Percentiles rank a stretch among this genome's conserved stretches.
Evolutionary conservation across 2,329 filamentous ascomycete genomes (phyloP).

Genomic region (Ustulina deusta): DNA sequence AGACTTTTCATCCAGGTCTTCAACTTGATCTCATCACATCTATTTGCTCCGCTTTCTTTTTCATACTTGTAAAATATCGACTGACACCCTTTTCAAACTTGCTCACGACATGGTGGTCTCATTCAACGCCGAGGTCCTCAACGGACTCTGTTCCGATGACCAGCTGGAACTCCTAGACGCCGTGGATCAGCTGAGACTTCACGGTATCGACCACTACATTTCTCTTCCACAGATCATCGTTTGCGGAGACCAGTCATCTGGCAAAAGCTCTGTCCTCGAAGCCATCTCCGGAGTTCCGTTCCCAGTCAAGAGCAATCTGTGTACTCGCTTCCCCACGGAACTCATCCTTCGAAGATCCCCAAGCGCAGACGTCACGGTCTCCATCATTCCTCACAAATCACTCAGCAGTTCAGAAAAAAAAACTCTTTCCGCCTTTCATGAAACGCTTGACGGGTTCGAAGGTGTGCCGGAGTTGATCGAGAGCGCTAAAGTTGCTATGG

Average conservation of each 20-base stretch:
- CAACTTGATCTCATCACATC: background rate
- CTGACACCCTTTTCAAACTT: too few relatives aligned
- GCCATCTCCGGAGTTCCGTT: constrained; percentile 73
- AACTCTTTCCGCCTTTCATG: constrained; percentile 38
- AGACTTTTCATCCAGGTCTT: background rate
- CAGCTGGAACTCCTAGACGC: constrained; percentile 55
- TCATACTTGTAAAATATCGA: background rate
- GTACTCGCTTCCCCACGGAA: constrained; percentile 73
- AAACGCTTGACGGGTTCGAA: constrained; percentile 48
- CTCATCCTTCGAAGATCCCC: constrained; percentile 64
- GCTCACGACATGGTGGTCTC: constrained; percentile 41
- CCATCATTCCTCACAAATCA: constrained; percentile 53
- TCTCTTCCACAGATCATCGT: constrained; percentile 65
- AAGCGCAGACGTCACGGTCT: constrained; percentile 52
- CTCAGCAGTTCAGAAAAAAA: constrained; percentile 45
- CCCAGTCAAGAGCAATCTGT: constrained; percentile 67
- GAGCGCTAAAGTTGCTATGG: constrained; percentile 62
- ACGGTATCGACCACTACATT: constrained; percentile 54
- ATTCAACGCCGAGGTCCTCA: constrained; percentile 44
- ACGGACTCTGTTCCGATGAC: constrained; percentile 48
- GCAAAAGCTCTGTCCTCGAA: constrained; percentile 74
- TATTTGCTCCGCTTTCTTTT: background rate
- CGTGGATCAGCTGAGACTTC: constrained; percentile 55
- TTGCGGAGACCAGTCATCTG: constrained; percentile 71
- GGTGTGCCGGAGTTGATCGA: constrained; percentile 55